A percentile compares a stretch with the other conserved stretches of the same genome.
Conservation (phyloP, 495 filamentous ascomycete genomes). For the Aspergillus affinis region DNA sequence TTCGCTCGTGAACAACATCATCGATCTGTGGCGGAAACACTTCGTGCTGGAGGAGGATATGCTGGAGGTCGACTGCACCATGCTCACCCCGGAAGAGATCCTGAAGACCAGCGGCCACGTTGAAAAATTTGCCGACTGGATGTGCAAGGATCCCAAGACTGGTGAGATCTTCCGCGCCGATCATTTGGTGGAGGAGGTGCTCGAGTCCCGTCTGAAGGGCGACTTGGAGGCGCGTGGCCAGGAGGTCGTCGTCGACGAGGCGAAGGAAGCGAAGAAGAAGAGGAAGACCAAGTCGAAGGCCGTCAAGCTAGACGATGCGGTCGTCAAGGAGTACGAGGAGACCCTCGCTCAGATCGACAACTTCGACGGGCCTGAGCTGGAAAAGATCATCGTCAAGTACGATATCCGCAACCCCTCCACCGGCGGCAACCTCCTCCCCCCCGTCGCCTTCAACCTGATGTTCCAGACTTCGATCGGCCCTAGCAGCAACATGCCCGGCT, state of each 20-base stretch:
- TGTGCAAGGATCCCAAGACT: conserved; percentile 98
- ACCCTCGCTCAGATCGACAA: conserved; percentile 72
- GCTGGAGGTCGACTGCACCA: conserved; percentile 85
- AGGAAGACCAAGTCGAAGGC: conserved; percentile 59
- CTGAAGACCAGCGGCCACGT: conserved; percentile 97
- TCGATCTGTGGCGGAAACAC: conserved; percentile 91
- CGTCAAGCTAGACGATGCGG: conserved; percentile 62
- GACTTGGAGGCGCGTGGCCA: conserved; percentile 76
- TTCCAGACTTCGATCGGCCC: conserved; percentile 72
- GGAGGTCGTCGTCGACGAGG: conserved; percentile 64
- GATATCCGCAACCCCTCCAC: conserved; percentile 65
- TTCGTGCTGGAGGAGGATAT: conserved; percentile 89
- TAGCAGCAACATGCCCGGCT: conserved; percentile 61
- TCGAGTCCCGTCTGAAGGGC: conserved; percentile 79
- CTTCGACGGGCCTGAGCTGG: conserved; percentile 64
- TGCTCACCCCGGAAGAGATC: conserved; percentile 83
- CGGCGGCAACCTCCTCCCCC: conserved; percentile 59
- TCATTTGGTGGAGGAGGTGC: conserved; percentile 90
- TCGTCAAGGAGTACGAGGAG: conserved; percentile 67
- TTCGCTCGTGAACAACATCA: conserved; percentile 76
- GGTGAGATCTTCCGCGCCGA: conserved; percentile 96
- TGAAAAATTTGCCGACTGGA: conserved; percentile 97
- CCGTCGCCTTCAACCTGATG: conserved; percentile 73
- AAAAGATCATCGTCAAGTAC: conserved; percentile 61
- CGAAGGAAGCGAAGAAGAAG: conserved; percentile 66